Conservation (phyloP, 2,329 filamentous ascomycete species). For the Ascosphaera aggregata region DNA sequence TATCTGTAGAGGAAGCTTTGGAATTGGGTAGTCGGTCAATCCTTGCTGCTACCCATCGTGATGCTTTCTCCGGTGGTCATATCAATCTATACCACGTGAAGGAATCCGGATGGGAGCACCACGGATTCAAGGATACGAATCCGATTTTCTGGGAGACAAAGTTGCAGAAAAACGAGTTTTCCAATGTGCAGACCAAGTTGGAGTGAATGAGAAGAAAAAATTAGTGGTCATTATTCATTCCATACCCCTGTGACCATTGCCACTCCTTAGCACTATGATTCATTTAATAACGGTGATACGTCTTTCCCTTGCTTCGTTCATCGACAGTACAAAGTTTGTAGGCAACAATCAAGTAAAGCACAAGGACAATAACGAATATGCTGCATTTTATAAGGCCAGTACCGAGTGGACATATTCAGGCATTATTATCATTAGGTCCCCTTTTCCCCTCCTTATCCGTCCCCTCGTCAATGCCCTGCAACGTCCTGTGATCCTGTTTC, state of each 20-base stretch:
- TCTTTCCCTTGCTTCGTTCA: too few relatives aligned
- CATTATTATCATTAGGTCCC: too few relatives aligned
- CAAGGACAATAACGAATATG: too few relatives aligned
- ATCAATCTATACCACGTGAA: conserved; percentile 99
- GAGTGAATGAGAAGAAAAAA: conserved; percentile 7
- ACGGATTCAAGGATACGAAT: conserved; percentile 95
- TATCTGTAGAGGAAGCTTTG: conserved; percentile 68
- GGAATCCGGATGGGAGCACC: conserved; percentile 97
- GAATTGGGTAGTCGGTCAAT: conserved; percentile 84
- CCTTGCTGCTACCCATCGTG: conserved; percentile 82
- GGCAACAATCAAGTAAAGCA: too few relatives aligned
- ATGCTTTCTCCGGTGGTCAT: conserved; percentile 95
- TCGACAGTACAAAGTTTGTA: too few relatives aligned
- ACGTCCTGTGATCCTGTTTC: too few relatives aligned
- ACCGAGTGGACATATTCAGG: too few relatives aligned
- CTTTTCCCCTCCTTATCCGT: conserved; percentile 1
- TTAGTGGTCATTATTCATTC: not conserved
- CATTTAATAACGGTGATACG: not conserved
- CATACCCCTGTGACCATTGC: not conserved
- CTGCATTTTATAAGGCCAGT: too few relatives aligned
- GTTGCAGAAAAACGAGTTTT: conserved; percentile 95
- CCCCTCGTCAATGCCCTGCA: conserved; percentile 3
- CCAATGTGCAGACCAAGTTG: conserved; percentile 66
- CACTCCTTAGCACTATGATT: not conserved
- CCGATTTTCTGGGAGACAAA: conserved; percentile 99